phyloP scores from a whole-genome alignment of 1,284 basidiomycete genomes.

The Sphaerobolus stellatus region DNA sequence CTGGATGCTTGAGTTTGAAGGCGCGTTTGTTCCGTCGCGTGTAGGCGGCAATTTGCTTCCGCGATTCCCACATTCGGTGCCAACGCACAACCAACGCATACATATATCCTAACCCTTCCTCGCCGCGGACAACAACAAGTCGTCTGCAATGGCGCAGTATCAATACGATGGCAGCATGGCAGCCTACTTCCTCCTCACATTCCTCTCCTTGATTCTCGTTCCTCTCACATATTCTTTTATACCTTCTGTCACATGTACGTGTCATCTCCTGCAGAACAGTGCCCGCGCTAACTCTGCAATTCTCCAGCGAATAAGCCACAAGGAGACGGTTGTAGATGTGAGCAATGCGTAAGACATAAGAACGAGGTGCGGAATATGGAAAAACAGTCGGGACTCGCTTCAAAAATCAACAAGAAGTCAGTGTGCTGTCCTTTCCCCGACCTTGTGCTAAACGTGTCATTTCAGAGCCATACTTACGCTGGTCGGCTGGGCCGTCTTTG shows the following conservation, averaged over 20 bases:
- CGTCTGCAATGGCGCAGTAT: slow-evolving; percentile 66
- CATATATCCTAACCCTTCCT: background rate
- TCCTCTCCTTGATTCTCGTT: slow-evolving; percentile 77
- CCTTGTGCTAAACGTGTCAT: slow-evolving; percentile 3
- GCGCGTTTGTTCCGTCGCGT: background rate
- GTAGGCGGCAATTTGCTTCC: background rate
- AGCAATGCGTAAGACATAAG: slow-evolving; percentile 61
- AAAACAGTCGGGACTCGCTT: slow-evolving; percentile 43
- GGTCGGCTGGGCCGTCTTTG: slow-evolving; percentile 76
- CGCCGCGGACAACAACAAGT: slow-evolving; percentile 1
- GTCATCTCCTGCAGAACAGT: slow-evolving; percentile 18
- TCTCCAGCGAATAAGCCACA: too few relatives aligned
- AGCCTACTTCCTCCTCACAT: slow-evolving; percentile 84
- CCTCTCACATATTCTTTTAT: slow-evolving; percentile 67
- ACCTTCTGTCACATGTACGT: slow-evolving; percentile 40
- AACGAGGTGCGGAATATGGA: slow-evolving; percentile 45
- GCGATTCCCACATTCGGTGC: background rate
- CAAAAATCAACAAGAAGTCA: slow-evolving; percentile 34
- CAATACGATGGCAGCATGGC: slow-evolving; percentile 90
- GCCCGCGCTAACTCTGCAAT: slow-evolving; percentile 14
- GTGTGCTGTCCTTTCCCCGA: background rate
- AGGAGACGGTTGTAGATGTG: slow-evolving; percentile 68
- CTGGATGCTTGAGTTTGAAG: background rate
- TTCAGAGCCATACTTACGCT: slow-evolving; percentile 54
- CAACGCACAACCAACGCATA: slow-evolving; percentile 5